Percentiles rank a stretch among this genome's conserved stretches.
Conservation (phyloP, 2,329 filamentous ascomycete species). For the Helotiales sp. region DNA sequence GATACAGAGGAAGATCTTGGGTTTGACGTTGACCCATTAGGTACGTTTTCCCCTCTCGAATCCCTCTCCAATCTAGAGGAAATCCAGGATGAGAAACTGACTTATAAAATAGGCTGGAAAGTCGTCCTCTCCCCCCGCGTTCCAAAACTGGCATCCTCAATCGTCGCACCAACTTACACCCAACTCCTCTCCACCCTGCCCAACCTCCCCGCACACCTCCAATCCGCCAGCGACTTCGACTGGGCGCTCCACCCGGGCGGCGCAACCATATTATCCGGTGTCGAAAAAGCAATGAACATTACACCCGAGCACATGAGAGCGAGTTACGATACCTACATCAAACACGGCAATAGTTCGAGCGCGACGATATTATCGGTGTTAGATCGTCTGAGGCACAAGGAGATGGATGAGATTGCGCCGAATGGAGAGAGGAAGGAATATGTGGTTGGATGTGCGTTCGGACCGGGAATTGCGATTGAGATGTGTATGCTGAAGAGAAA, state of each 20-base stretch:
- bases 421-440: conserved; percentile 53
- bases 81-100: background rate
- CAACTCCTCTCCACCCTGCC: conserved; percentile 51
- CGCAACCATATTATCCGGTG: conserved; percentile 63
- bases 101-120: conserved; percentile 55
- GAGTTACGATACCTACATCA: conserved; percentile 68
- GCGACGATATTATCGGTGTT: conserved; percentile 70
- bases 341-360: conserved; percentile 68
- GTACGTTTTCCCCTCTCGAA: conserved; percentile 40
- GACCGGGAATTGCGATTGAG: conserved; percentile 67
- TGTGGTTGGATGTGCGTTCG: conserved; percentile 68
- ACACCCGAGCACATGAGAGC: conserved; percentile 65
- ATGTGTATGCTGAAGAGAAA: conserved; percentile 61
- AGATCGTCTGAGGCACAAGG: conserved; percentile 57
- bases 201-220: conserved; percentile 45
- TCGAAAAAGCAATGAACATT: conserved; percentile 58
- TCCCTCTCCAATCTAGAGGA: no score
- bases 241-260: conserved; percentile 75
- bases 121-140: conserved; percentile 63
- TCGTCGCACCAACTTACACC: conserved; percentile 54
- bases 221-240: conserved; percentile 60
- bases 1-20: conserved; percentile 63
- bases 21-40: conserved; percentile 63
- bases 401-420: conserved; percentile 58
- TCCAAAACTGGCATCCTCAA: conserved; percentile 53